These are phyloP conservation scores for Quercus rubra DNA, from an alignment of 306 rosid genomes.

Conservation along the genomic window DNA sequence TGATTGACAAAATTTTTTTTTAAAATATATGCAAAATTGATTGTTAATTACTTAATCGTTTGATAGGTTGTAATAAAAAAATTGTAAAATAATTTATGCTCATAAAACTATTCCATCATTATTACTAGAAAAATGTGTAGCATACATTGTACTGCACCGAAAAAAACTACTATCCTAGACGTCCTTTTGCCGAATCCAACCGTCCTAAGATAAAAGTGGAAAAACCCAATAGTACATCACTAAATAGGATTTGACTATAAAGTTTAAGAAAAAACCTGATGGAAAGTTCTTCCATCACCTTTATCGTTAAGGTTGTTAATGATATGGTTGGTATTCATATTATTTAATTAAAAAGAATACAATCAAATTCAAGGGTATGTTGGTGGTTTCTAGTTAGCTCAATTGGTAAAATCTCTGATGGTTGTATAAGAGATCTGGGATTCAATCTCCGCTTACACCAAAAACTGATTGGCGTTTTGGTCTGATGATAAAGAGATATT, in stretches of 20 bases:
- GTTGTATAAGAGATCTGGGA: no score
- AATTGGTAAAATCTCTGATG: accelerated
- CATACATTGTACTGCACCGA: neutral
- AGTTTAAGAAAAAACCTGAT: neutral
- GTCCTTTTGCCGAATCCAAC: neutral
- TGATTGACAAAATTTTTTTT: accelerated
- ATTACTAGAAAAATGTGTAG: no score
- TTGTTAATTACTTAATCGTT: no score
- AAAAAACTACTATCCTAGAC: neutral
- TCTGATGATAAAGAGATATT: no score
- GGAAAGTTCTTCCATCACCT: neutral
- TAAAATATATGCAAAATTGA: no score
- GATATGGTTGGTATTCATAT: neutral
- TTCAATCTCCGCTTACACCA: accelerated
- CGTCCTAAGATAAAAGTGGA: neutral
- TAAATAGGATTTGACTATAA: neutral
- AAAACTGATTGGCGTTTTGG: accelerated
- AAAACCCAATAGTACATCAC: no score
- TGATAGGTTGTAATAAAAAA: no score
- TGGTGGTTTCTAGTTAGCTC: no score
- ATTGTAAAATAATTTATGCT: no score
- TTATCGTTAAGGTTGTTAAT: neutral
- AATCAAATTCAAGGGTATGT: neutral
- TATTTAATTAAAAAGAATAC: neutral
- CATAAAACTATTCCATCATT: no score